Base-by-base conservation (phyloP, 2,329 filamentous ascomycete species). In the Leptographium radiaticola region DNA sequence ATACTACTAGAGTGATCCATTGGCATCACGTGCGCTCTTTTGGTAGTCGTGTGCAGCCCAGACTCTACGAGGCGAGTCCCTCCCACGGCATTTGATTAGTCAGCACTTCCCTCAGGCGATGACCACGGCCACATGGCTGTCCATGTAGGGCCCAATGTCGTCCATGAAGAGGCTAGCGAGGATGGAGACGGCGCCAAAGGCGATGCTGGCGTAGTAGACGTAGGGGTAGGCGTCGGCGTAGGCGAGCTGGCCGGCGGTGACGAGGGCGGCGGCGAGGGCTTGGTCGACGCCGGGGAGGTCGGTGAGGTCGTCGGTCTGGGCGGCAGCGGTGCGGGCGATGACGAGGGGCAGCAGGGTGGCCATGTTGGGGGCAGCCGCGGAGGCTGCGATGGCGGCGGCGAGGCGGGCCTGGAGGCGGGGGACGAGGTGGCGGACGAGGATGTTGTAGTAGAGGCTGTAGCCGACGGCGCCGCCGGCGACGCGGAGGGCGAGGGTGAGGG, bases 401-500 rank as follows among this genome's bases (percentile, higher is more conserved):
- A 83, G 74, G 49, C 73, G 71, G 40, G 72, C 54, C 2, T 64
- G 68, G 25, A 76, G 73, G 4, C 65, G 63, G 0, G 70, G 69
- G 5, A 70, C 60, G 45, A 77, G 73, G 58, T 73, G 72, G 53
- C 68, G 62, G 53, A 71, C 62, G 56, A 77, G 75, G n/a, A 79
- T 68, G 59, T 79, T 78, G 67, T 72, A 83, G 61, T 73, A 74
- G 48, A 77, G 70, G n/a, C 75, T 74, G 63, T 81, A 84, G 38
- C 80, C 83, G 56, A 86, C 76, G 13, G 77, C 75, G 34, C 83
- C 83, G 48, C 84, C 83, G 39, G 86, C 74, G 53, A 84, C 80
- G 40, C 84, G 81, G 59, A 87, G 79, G n/a, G 81, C 76, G 40
- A 87, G 75, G 0, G 83, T 86, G 25, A 87, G 70, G 7, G 84